Evolutionary conservation across 2,329 filamentous ascomycete genomes (phyloP).

Genomic region (Diaporthe destruens): DNA sequence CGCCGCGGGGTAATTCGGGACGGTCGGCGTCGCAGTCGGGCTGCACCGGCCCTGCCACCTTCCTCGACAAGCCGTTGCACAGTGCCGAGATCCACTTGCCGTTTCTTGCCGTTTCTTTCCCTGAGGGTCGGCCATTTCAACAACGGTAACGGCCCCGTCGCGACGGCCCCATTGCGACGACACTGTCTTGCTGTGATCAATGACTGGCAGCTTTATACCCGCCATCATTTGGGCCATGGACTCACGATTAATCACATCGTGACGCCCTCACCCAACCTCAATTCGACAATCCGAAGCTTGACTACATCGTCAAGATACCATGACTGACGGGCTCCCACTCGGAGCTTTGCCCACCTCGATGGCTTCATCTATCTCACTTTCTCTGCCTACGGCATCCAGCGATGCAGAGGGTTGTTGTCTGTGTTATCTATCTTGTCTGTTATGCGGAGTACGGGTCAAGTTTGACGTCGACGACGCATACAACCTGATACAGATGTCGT

Average conservation of each 20-base stretch:
- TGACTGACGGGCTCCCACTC: background rate
- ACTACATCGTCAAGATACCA: too few species aligned
- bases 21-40: constrained; percentile 14
- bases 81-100: background rate
- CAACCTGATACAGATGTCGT: constrained; percentile 38
- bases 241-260: too few species aligned
- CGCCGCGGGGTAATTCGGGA: constrained; percentile 27
- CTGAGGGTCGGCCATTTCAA: background rate
- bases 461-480: background rate
- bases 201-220: too few species aligned
- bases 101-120: too few species aligned
- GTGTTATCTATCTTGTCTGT: too few species aligned
- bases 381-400: background rate
- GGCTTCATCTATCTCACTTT: background rate
- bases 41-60: constrained; percentile 1
- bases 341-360: background rate
- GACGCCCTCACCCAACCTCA: background rate
- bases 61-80: background rate
- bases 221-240: too few species aligned
- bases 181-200: background rate
- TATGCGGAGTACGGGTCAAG: background rate
- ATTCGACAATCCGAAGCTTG: too few species aligned
- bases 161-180: background rate
- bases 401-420: background rate
- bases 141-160: background rate